These are phyloP conservation scores for Helichrysum umbraculigerum DNA, from an alignment of 129 eudicot genomes.

Conservation along the genomic window DNA sequence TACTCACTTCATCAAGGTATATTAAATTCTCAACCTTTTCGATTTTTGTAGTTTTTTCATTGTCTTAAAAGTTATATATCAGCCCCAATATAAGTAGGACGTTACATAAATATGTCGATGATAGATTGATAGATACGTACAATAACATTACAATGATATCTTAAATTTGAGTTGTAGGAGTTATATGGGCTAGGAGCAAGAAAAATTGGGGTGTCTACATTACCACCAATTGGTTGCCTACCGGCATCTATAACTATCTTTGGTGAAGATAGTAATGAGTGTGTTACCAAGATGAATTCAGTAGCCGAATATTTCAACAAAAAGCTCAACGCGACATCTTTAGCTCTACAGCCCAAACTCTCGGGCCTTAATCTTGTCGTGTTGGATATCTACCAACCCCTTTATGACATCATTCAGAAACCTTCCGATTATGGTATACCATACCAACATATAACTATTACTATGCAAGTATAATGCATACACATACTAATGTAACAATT, in stretches of 20 bases:
- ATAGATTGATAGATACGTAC: no score
- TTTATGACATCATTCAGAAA: conserved; percentile 58
- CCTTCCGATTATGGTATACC: conserved; percentile 67
- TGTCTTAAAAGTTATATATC: no score
- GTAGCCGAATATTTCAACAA: conserved; percentile 69
- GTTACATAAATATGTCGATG: neutral
- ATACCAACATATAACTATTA: neutral
- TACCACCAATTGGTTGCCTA: conserved; percentile 94
- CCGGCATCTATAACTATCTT: conserved; percentile 86
- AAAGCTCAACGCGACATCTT: conserved; percentile 69
- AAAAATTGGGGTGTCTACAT: conserved; percentile 77
- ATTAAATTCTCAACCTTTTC: neutral
- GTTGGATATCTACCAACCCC: conserved; percentile 77
- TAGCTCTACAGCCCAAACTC: conserved; percentile 46
- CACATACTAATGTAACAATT: neutral
- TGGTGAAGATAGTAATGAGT: conserved; percentile 66
- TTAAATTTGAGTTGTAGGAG: conserved; percentile 39
- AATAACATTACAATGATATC: neutral
- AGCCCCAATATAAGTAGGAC: neutral
- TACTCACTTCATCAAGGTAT: conserved; percentile 60
- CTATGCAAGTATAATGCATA: neutral
- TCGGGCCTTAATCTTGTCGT: conserved; percentile 68
- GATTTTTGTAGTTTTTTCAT: neutral
- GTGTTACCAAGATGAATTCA: conserved; percentile 59
- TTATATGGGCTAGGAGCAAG: conserved; percentile 81